Evolutionary conservation across 2,329 filamentous ascomycete species (phyloP).

Genomic region (Aspergillus fischeri): DNA sequence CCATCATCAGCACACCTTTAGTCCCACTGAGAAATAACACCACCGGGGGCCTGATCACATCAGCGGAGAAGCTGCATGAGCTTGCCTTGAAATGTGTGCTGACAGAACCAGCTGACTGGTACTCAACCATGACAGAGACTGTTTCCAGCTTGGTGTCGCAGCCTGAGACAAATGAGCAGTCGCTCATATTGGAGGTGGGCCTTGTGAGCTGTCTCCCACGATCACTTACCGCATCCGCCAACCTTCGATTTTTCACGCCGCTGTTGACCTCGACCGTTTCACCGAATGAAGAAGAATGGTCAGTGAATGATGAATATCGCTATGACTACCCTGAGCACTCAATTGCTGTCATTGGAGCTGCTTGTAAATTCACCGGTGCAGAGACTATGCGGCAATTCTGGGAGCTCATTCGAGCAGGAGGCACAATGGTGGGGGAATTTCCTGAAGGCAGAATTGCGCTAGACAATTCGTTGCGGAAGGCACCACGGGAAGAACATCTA

Average conservation of each 20-base stretch:
- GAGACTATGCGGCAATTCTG: slow-evolving; percentile 30
- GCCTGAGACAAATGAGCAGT: not conserved
- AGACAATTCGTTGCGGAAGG: not conserved
- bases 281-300: not conserved
- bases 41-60: not conserved
- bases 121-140: not conserved
- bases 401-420: slow-evolving; percentile 23
- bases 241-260: not conserved
- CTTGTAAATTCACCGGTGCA: slow-evolving; percentile 26
- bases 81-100: not conserved
- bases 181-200: not conserved
- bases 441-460: not conserved
- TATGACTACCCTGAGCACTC: slow-evolving; percentile 5
- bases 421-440: slow-evolving; percentile 4
- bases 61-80: not conserved
- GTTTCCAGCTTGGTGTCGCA: not conserved
- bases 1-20: not conserved
- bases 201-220: slow-evolving; percentile 1
- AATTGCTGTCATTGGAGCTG: slow-evolving; percentile 34
- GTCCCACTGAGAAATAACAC: not conserved
- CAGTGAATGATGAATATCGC: not conserved
- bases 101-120: not conserved
- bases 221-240: not conserved
- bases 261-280: not conserved
- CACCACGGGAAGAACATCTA: too few relatives aligned